Conservation (phyloP, 352 stramenopile genomes). For the Globisporangium heterothallicum region DNA sequence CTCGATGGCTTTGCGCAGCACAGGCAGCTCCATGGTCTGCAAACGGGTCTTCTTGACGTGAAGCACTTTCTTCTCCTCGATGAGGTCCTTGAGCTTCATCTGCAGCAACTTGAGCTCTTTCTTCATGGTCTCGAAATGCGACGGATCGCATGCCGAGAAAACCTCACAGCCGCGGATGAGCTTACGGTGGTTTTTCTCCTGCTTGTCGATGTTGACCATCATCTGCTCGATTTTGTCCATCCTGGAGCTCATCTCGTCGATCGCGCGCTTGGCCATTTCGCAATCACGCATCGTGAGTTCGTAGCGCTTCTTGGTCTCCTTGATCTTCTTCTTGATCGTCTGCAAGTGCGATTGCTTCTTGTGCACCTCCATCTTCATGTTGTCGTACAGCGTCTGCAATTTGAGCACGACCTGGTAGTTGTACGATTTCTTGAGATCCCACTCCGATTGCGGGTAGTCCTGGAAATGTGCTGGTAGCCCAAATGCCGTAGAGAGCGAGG, state of each 20-base stretch:
- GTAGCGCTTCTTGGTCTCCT: slow-evolving; percentile 55
- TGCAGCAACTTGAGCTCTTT: slow-evolving; percentile 67
- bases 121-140: slow-evolving; percentile 58
- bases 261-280: slow-evolving; percentile 69
- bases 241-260: slow-evolving; percentile 67
- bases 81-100: slow-evolving; percentile 65
- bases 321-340: slow-evolving; percentile 54
- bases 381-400: slow-evolving; percentile 70
- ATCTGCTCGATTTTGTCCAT: slow-evolving; percentile 65
- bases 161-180: slow-evolving; percentile 59
- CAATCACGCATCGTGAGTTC: slow-evolving; percentile 66
- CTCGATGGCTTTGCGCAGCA: slow-evolving; percentile 39
- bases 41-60: slow-evolving; percentile 57
- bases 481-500: slow-evolving; percentile 39
- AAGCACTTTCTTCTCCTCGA: slow-evolving; percentile 64
- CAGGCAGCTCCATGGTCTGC: slow-evolving; percentile 46
- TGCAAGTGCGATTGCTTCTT: slow-evolving; percentile 62
- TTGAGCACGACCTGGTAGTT: slow-evolving; percentile 75
- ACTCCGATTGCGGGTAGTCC: slow-evolving; percentile 76
- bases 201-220: slow-evolving; percentile 52
- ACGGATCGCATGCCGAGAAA: slow-evolving; percentile 48
- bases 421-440: slow-evolving; percentile 71
- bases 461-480: slow-evolving; percentile 66
- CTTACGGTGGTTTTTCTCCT: slow-evolving; percentile 70
- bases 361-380: slow-evolving; percentile 46